Percentiles rank a stretch among this genome's conserved stretches.
Evolutionary conservation across 192 early-diverging fungal genomes (phyloP).

Genomic region (Coemansia sp.): DNA sequence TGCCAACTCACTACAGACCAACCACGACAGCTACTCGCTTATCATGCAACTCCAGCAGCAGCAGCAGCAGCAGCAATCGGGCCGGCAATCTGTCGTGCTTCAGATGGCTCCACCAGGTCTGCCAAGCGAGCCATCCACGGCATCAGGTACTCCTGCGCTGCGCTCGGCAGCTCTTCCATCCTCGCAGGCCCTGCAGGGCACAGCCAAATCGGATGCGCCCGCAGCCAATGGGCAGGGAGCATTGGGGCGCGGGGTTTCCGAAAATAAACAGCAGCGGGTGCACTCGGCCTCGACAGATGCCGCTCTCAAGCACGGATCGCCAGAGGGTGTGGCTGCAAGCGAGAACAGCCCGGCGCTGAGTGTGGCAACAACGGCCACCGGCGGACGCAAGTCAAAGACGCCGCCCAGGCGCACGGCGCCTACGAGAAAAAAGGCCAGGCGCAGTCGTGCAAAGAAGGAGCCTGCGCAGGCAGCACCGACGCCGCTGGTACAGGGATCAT

Average conservation of each 20-base stretch:
- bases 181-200: not conserved
- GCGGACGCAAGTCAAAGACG: conserved; percentile 15
- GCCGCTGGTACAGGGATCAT: too few relatives aligned
- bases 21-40: conserved; percentile 1
- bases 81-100: not conserved
- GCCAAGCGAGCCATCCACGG: conserved; percentile 12
- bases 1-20: too few relatives aligned
- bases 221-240: conserved; percentile 3
- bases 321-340: not conserved
- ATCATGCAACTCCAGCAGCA: conserved; percentile 23
- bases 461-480: not conserved
- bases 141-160: conserved; percentile 20
- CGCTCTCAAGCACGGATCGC: not conserved
- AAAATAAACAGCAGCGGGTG: not conserved
- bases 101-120: not conserved
- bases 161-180: conserved; percentile 1
- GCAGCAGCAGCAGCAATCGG: conserved; percentile 18
- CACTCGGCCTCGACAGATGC: not conserved
- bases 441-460: too few relatives aligned
- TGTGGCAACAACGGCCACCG: too few relatives aligned
- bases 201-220: not conserved
- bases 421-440: too few relatives aligned
- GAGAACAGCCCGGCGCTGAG: conserved; percentile 39
- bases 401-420: too few relatives aligned
- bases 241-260: too few relatives aligned